These are phyloP conservation scores for Neurospora tetraspora DNA, from an alignment of 495 filamentous ascomycete genomes.

Conservation along the genomic window DNA sequence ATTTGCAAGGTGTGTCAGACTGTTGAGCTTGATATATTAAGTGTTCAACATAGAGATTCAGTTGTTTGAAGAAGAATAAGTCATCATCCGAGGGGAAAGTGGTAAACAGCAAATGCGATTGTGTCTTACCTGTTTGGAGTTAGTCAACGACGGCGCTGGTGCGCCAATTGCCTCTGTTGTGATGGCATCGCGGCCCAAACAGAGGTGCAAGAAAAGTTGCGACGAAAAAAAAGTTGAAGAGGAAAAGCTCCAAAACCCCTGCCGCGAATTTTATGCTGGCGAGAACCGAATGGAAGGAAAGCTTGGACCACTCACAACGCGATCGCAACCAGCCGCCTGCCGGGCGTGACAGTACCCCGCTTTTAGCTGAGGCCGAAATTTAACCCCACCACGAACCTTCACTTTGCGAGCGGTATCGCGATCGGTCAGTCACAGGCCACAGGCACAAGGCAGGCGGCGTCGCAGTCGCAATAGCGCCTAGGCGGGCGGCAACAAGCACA, in stretches of 20 bases:
- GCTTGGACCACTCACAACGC: neutral
- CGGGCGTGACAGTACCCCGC: neutral
- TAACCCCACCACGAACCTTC: conserved; percentile 11
- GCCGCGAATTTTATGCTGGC: conserved; percentile 1
- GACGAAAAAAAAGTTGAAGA: neutral
- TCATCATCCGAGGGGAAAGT: conserved; percentile 30
- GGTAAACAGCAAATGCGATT: neutral
- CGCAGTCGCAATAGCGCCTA: neutral
- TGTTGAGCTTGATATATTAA: conserved; percentile 50
- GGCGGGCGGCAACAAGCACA: neutral
- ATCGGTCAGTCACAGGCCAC: neutral
- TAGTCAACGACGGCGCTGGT: neutral
- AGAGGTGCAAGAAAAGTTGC: neutral
- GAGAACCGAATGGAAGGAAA: conserved; percentile 1
- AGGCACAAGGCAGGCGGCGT: neutral
- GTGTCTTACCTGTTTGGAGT: neutral
- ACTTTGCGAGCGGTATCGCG: conserved; percentile 1
- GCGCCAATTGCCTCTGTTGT: neutral
- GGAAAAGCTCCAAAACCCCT: neutral
- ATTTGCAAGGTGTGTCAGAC: conserved; percentile 32
- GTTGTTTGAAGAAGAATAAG: conserved; percentile 45
- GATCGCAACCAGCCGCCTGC: conserved; percentile 2
- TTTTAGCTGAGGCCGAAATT: conserved; percentile 12
- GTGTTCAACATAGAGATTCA: conserved; percentile 46
- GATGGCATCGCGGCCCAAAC: neutral